phyloP scores from a whole-genome alignment of 768 basidiomycete species.

The Coprinopsis strossmayeri region DNA sequence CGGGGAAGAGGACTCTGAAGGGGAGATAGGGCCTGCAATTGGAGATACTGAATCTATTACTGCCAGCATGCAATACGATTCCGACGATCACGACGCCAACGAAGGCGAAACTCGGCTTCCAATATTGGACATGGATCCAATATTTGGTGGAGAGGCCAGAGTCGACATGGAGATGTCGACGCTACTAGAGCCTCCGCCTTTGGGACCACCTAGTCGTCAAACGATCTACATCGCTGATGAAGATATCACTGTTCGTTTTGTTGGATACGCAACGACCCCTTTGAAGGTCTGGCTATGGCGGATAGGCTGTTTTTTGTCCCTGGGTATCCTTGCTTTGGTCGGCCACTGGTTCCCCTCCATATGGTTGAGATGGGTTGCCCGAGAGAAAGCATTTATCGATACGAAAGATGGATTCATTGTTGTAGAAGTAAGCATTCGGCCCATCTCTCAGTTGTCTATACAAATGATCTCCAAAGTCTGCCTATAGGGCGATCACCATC shows the following conservation, averaged over 20 bases:
- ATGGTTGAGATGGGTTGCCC: slow-evolving; percentile 86
- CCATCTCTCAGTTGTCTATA: slow-evolving; percentile 3
- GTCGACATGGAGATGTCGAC: slow-evolving; percentile 74
- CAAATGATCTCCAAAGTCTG: slow-evolving; percentile 50
- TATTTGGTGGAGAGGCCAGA: slow-evolving; percentile 79
- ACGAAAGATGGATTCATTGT: slow-evolving; percentile 70
- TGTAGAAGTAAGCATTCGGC: slow-evolving; percentile 64
- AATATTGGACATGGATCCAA: slow-evolving; percentile 63
- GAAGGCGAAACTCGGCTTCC: slow-evolving; percentile 49
- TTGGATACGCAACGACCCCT: slow-evolving; percentile 69
- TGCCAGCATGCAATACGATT: slow-evolving; percentile 67
- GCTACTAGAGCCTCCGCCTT: slow-evolving; percentile 61
- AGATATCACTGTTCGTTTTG: slow-evolving; percentile 79
- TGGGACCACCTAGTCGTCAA: slow-evolving; percentile 81
- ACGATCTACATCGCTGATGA: slow-evolving; percentile 84
- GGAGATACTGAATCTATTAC: slow-evolving; percentile 40
- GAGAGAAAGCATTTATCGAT: slow-evolving; percentile 76
- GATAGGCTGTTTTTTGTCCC: slow-evolving; percentile 53
- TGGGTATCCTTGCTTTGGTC: slow-evolving; percentile 71
- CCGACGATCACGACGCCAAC: slow-evolving; percentile 58
- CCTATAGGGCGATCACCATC: slow-evolving; percentile 75
- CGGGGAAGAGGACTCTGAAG: slow-evolving; percentile 62
- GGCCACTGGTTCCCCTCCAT: slow-evolving; percentile 92
- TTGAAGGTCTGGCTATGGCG: slow-evolving; percentile 71
- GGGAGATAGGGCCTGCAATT: slow-evolving; percentile 21